Conservation (phyloP, 2,329 filamentous ascomycete species). For the Cordyceps tenuipes region DNA sequence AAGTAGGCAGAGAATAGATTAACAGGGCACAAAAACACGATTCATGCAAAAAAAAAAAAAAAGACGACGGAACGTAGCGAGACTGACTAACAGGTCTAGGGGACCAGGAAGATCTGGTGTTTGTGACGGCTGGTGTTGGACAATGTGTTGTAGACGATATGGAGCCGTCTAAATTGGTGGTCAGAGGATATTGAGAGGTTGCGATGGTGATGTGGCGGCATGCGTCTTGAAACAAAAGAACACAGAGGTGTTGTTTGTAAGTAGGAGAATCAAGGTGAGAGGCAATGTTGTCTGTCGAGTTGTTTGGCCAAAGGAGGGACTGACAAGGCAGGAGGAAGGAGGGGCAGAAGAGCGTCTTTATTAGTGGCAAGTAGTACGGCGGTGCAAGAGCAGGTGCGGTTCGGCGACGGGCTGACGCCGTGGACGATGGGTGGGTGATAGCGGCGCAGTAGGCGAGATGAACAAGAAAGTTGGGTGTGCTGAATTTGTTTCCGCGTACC, state of each 20-base stretch:
- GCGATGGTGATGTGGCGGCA: neutral
- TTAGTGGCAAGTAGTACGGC: neutral
- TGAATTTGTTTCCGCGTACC: neutral
- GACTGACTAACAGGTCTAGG: neutral
- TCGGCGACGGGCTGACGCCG: neutral
- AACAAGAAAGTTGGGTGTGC: neutral
- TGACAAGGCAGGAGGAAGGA: slow-evolving; percentile 3
- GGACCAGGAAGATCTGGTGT: neutral
- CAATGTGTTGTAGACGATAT: neutral
- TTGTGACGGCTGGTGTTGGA: neutral
- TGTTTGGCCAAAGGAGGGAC: neutral
- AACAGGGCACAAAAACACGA: neutral
- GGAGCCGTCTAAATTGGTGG: neutral
- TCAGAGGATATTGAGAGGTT: neutral
- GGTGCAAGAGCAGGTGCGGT: neutral
- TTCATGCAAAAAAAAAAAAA: neutral
- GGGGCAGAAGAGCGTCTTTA: slow-evolving; percentile 1
- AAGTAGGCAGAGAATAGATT: neutral
- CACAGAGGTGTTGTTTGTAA: neutral
- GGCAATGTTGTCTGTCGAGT: neutral
- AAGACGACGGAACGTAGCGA: neutral
- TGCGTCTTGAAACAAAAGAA: neutral
- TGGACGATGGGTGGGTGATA: neutral
- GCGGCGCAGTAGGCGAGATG: neutral
- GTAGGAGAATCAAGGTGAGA: neutral